Evolutionary conservation across 2,329 filamentous ascomycete genomes (phyloP), one percentile per base, ranked within the genome.

Genomic region (Botryotinia convoluta): DNA sequence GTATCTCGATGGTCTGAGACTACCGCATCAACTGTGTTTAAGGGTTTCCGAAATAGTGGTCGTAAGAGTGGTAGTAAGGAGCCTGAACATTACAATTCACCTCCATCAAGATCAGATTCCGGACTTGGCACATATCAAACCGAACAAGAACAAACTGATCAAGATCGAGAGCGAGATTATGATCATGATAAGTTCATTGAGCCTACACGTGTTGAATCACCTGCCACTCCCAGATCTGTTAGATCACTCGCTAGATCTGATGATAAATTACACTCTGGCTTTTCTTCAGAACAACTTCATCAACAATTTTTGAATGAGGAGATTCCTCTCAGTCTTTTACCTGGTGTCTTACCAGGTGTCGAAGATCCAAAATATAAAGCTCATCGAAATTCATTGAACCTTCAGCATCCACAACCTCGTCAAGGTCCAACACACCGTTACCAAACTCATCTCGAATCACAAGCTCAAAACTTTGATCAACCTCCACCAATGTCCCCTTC

Each of bases 1-100:
- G 95, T 97, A 75, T 98, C 96, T 9, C 90, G 96, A 61, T 99
- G 96, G 96, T 98, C 95, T 0, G 96, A 97, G 84, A 98, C 95
- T 3, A 99, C 96, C 0, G 89, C 95, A 6, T 97, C 94, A 0
- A 97, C 94, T 74, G 90, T 94, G 61, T 91, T 93, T 62, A 92
- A 92, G 77, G 92, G 91, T 59, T 92, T 95, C 81, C 89, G 92
- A 59, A 89, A 88, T 78, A 93, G 90, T 78, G 86, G 85, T 62
- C 86, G 86, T 65, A 85, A 83, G 35, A 86, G 85, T 80, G 85
- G 86, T 83, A 90, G 86, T 82, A 91, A 85, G 83, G 71, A 70
- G 29, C 45, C 54, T 42, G 65, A 73, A 29, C 71, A 57, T 44
- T 62, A 32, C 54, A 54, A 69, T 45, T 73, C 71, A 51, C 82